These are phyloP conservation scores for Gentiana dahurica DNA, from an alignment of 257 asterid species.

Conservation along the genomic window DNA sequence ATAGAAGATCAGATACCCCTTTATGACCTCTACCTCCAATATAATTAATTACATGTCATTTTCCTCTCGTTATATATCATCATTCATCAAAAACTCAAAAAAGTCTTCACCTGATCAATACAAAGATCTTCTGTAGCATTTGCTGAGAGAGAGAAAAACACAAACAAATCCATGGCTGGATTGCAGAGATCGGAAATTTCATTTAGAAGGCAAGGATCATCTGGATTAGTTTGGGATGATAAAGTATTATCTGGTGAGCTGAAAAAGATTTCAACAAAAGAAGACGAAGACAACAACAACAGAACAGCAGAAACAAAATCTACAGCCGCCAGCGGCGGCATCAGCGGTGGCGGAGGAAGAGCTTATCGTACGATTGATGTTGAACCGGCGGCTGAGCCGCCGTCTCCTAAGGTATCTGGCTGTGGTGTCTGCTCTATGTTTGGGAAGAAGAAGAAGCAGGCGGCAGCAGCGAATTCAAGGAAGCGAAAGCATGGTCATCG, in stretches of 20 bases:
- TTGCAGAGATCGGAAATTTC: constrained; percentile 37
- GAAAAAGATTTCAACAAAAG: constrained; percentile 16
- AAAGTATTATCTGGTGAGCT: constrained; percentile 27
- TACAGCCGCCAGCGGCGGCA: constrained; percentile 5
- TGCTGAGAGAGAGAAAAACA: constrained; percentile 6
- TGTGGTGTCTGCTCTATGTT: constrained; percentile 32
- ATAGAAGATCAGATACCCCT: too few species aligned
- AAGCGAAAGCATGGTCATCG: constrained; percentile 18
- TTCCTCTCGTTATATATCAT: too few species aligned
- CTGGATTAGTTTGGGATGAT: constrained; percentile 44
- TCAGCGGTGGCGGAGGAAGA: constrained; percentile 4
- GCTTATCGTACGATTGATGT: constrained; percentile 11
- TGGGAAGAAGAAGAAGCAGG: constrained; percentile 17
- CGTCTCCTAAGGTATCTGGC: constrained; percentile 40
- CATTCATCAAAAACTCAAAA: too few species aligned
- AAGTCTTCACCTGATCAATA: too few species aligned
- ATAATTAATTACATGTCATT: too few species aligned
- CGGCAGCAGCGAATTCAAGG: constrained; percentile 16
- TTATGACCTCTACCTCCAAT: too few species aligned
- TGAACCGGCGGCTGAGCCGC: constrained; percentile 30
- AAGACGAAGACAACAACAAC: constrained; percentile 5
- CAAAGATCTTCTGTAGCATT: too few species aligned
- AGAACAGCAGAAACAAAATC: constrained; percentile 1
- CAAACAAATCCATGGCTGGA: constrained; percentile 12
- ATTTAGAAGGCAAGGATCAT: constrained; percentile 43